Conservation (phyloP, 2,329 filamentous ascomycete genomes). For the Mycosphaerella arachidis region DNA sequence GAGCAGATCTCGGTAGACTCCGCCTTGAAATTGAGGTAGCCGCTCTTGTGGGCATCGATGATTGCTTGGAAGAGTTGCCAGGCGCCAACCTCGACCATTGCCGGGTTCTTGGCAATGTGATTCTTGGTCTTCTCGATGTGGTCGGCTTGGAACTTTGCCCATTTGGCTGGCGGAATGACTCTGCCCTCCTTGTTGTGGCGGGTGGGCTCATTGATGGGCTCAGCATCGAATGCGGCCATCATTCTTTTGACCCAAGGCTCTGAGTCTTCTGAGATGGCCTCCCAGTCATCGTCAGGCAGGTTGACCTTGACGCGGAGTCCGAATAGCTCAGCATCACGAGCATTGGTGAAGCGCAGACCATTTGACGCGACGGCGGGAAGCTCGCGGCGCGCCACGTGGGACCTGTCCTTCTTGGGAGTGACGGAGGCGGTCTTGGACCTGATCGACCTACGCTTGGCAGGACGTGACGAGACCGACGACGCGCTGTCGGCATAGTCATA, state of each 20-base stretch:
- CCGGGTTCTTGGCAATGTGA: not conserved
- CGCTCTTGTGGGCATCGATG: not conserved
- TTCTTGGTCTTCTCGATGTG: not conserved
- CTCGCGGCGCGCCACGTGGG: not conserved
- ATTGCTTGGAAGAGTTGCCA: not conserved
- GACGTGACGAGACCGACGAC: not conserved
- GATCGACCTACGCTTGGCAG: not conserved
- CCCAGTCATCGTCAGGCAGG: not conserved
- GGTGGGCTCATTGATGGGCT: not conserved
- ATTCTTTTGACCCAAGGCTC: not conserved
- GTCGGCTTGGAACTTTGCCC: not conserved
- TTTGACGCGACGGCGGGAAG: not conserved
- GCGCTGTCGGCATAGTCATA: not conserved
- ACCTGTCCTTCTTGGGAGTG: not conserved
- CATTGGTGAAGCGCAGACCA: slow-evolving; percentile 2
- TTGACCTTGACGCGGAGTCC: not conserved
- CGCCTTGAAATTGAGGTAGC: not conserved
- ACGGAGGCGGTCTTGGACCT: not conserved
- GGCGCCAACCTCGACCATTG: not conserved
- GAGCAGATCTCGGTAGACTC: not conserved
- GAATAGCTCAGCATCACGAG: not conserved
- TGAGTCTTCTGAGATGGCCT: not conserved
- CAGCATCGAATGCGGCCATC: not conserved
- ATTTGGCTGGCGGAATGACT: not conserved
- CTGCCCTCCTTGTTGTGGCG: not conserved